Percentiles rank a stretch among this genome's conserved stretches.
Conservation (phyloP, 305 asterid species). For the Fraxinus baroniana region DNA sequence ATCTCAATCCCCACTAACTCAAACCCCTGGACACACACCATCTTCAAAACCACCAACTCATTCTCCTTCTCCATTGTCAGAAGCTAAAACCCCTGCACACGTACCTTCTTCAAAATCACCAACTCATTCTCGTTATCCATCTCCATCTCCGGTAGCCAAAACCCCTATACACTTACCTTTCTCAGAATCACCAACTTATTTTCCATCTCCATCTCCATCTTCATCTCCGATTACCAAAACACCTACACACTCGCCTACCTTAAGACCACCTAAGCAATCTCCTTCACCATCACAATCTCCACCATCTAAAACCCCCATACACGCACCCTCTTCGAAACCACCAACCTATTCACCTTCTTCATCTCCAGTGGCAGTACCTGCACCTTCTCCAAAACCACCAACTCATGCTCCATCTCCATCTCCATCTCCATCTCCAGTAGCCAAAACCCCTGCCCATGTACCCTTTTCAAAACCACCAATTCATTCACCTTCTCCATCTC, state of each 20-base stretch:
- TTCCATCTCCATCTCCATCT: neutral
- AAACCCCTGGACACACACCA: neutral
- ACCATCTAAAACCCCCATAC: neutral
- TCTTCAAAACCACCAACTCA: neutral
- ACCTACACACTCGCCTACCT: neutral
- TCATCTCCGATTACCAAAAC: neutral
- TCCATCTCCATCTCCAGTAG: neutral
- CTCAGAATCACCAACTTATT: neutral
- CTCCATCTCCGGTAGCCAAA: constrained; percentile 1
- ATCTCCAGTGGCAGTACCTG: neutral
- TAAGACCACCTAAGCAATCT: neutral
- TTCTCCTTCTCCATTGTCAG: neutral
- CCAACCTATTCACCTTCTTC: neutral
- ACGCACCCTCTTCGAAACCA: neutral
- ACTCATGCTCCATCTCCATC: neutral
- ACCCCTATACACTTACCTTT: neutral
- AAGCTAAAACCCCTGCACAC: neutral
- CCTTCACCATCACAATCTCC: constrained; percentile 9
- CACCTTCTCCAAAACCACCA: neutral
- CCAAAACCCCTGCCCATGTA: neutral
- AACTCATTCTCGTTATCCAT: constrained; percentile 2
- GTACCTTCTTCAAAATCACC: neutral
- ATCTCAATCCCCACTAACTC: neutral
- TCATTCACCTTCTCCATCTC: constrained; percentile 15
- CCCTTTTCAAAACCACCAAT: neutral